A percentile compares a stretch with the other conserved stretches of the same genome.
These are phyloP conservation scores for Trichoderma cornu-damae DNA, from an alignment of 2,329 filamentous ascomycete species.

Conservation along the genomic window DNA sequence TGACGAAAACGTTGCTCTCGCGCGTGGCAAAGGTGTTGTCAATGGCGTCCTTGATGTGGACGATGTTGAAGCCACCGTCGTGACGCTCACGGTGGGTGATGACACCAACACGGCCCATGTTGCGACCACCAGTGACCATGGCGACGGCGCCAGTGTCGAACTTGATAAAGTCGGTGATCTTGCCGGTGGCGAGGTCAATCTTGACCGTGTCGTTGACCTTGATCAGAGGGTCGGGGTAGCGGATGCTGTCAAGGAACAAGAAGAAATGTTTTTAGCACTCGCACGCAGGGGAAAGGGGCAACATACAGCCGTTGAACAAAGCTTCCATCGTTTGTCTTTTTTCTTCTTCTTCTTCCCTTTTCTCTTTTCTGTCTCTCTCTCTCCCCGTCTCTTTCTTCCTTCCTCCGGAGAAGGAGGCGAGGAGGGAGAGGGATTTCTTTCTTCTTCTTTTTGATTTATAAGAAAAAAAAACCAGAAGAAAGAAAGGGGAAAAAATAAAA, in stretches of 20 bases:
- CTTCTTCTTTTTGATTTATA: too few species aligned
- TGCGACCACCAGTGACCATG: conserved; percentile 99
- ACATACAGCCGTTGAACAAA: conserved; percentile 52
- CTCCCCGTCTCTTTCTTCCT: neutral
- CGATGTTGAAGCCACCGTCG: conserved; percentile 99
- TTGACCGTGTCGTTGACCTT: conserved; percentile 99
- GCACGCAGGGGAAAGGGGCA: conserved; percentile 35
- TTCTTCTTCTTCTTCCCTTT: neutral
- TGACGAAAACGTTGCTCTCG: conserved; percentile 99
- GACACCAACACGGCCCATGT: conserved; percentile 99
- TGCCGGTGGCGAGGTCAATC: conserved; percentile 94
- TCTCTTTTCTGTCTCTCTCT: neutral
- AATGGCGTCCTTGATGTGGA: conserved; percentile 99
- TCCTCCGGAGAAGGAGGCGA: neutral
- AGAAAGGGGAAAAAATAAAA: neutral
- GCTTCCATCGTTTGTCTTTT: conserved; percentile 29
- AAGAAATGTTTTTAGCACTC: conserved; percentile 32
- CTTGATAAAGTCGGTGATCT: conserved; percentile 96
- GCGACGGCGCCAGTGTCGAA: conserved; percentile 98
- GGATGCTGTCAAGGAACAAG: conserved; percentile 63
- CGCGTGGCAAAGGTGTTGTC: conserved; percentile 99
- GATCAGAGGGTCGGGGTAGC: conserved; percentile 96
- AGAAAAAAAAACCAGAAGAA: too few species aligned
- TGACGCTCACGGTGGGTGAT: conserved; percentile 99
- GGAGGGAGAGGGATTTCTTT: too few species aligned